These are phyloP conservation scores for Arthrobotrys sinensis DNA, from an alignment of 2,329 filamentous ascomycete genomes.

Conservation along the genomic window DNA sequence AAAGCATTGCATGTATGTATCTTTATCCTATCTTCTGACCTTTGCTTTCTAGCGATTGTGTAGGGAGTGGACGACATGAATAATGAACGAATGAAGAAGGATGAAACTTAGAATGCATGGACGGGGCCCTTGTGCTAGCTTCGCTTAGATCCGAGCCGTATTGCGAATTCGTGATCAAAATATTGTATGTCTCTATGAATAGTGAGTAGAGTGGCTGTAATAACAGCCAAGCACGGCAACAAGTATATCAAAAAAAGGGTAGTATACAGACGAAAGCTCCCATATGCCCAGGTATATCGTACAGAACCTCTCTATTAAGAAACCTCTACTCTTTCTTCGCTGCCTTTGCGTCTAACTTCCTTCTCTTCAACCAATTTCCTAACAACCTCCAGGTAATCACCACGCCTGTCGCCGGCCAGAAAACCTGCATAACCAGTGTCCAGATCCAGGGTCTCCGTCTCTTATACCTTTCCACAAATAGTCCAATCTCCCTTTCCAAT, in stretches of 20 bases:
- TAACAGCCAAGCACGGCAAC: neutral
- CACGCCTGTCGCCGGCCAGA: slow-evolving; percentile 80
- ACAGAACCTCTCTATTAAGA: slow-evolving; percentile 1
- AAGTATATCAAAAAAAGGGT: neutral
- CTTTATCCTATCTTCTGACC: neutral
- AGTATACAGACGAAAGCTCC: slow-evolving; percentile 16
- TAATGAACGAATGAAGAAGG: neutral
- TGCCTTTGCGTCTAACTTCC: slow-evolving; percentile 53
- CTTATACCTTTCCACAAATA: slow-evolving; percentile 77
- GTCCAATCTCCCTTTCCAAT: slow-evolving; percentile 77
- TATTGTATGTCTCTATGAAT: neutral
- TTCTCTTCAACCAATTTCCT: slow-evolving; percentile 78
- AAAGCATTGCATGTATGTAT: neutral
- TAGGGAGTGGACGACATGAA: too few species aligned
- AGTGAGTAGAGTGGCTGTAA: neutral
- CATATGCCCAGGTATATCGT: slow-evolving; percentile 19
- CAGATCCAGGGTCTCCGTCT: slow-evolving; percentile 83
- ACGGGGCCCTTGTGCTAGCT: too few species aligned
- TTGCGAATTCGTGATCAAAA: too few species aligned
- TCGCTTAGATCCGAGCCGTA: too few species aligned
- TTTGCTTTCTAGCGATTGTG: neutral
- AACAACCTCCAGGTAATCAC: slow-evolving; percentile 81
- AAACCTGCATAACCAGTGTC: slow-evolving; percentile 79
- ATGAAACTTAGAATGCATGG: neutral
- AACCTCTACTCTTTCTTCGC: slow-evolving; percentile 22